Evolutionary conservation across 352 stramenopile species (phyloP).

Genomic region (Globisporangium heterothallicum): DNA sequence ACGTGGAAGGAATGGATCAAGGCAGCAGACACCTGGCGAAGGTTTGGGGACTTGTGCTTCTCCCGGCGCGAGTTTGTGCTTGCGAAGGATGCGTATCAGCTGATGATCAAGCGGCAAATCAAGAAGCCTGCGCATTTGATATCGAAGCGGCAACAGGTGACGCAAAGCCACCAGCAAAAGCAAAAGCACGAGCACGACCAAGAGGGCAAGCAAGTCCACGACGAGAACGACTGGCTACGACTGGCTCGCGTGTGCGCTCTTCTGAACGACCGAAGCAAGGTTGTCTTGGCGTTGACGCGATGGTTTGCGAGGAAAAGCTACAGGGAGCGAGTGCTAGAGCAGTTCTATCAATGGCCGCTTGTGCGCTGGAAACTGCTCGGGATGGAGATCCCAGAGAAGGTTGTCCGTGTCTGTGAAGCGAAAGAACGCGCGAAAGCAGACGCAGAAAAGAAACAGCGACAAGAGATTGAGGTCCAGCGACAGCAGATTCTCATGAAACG

Average conservation of each 20-base stretch:
- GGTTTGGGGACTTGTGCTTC: slow-evolving; percentile 47
- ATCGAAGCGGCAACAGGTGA: slow-evolving; percentile 26
- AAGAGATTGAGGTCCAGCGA: slow-evolving; percentile 24
- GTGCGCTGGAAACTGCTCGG: slow-evolving; percentile 59
- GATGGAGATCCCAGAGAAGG: slow-evolving; percentile 25
- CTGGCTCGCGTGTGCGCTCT: slow-evolving; percentile 38
- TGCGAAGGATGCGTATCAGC: slow-evolving; percentile 50
- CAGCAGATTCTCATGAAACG: slow-evolving; percentile 23
- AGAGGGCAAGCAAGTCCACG: not conserved
- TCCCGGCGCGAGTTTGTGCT: slow-evolving; percentile 42
- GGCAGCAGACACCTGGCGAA: slow-evolving; percentile 38
- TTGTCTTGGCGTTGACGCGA: slow-evolving; percentile 21
- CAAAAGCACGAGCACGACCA: slow-evolving; percentile 10
- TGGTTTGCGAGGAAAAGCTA: slow-evolving; percentile 43
- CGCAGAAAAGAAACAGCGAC: slow-evolving; percentile 9
- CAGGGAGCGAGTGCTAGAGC: slow-evolving; percentile 29
- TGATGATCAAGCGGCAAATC: slow-evolving; percentile 52
- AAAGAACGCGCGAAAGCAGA: slow-evolving; percentile 13
- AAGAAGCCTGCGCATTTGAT: slow-evolving; percentile 23
- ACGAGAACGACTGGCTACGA: slow-evolving; percentile 49
- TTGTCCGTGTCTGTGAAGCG: slow-evolving; percentile 24
- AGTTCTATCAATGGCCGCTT: slow-evolving; percentile 48
- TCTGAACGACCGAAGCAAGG: slow-evolving; percentile 35
- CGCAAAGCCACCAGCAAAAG: slow-evolving; percentile 20
- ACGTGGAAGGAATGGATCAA: slow-evolving; percentile 67